Evolutionary conservation across 495 filamentous ascomycete genomes (phyloP), one percentile per base, ranked within the genome.

Genomic region (Pyronema domesticum): DNA sequence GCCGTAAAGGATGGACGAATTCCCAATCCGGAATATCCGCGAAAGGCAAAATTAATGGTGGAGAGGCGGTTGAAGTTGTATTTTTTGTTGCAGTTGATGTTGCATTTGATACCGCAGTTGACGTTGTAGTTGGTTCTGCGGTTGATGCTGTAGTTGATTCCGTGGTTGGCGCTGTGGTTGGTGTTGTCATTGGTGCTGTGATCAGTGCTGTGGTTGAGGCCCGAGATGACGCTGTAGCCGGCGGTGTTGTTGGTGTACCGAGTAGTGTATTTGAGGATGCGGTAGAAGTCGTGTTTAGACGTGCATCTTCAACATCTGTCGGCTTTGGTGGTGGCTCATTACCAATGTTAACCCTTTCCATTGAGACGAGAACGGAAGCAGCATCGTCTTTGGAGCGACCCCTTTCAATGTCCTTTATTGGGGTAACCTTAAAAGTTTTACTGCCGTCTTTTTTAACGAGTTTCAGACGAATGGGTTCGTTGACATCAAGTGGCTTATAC

Each of bases 401-500:
- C 18, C 45, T 14, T 47, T 15, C 23, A 3, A n/a, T 23, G 3
- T 23, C 17, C 10, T 47, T 10, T n/a, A 47, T 14, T 10, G 14
- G 45, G 45, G 13, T 15, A 1, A 30, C 23, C 23, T 30, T 30
- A 30, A 30, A 1, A 47, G n/a, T 3, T 47, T 19, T 47, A 3
- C 45, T 7, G 3, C n/a, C 45, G 3, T 3, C 10, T 47, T 47
- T 23, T 47, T 42, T 42, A 13, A 13, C 23, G 1, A 47, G 45
- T 23, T 14, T 19, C 10, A 47, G 45, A 11, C n/a, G 17, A 23
- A 47, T 47, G 10, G 58, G 58, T 36, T 60, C 55, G 37, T 60
- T 51, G n/a, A 60, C 58, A 51, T 58, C 55, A 0, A 60, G 36
- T 17, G 58, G 58, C 46, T 60, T 60, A 6, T 37, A 15, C 55